Conservation (phyloP, 1,284 basidiomycete species). For the Naganishia cerealis region DNA sequence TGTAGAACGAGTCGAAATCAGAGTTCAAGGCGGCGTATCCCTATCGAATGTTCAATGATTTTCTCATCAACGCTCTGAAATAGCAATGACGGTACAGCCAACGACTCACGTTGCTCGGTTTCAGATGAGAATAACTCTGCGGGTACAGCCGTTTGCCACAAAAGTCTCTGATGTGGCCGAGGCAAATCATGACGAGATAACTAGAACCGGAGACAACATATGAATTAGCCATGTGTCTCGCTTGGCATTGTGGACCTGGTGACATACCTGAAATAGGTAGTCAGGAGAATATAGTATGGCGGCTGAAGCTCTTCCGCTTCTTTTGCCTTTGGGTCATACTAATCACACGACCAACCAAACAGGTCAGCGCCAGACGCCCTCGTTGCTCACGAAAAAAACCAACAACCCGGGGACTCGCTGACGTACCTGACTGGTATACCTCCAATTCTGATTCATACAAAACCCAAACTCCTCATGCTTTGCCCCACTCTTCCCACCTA, state of each 20-base stretch:
- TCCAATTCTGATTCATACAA: conserved; percentile 52
- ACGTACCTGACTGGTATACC: conserved; percentile 51
- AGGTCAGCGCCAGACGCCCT: conserved; percentile 4
- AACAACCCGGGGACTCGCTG: not conserved
- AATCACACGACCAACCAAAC: not conserved
- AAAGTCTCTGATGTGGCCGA: conserved; percentile 94
- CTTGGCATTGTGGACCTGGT: not conserved
- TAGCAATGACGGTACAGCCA: not conserved
- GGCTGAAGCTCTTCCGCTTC: conserved; percentile 71
- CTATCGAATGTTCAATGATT: conserved; percentile 54
- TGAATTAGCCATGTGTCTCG: not conserved
- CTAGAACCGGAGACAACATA: conserved; percentile 50
- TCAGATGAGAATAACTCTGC: conserved; percentile 73
- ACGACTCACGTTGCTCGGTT: conserved; percentile 70
- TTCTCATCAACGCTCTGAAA: not conserved
- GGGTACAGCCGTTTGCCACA: conserved; percentile 82
- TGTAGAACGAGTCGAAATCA: conserved; percentile 99
- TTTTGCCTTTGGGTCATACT: conserved; percentile 54
- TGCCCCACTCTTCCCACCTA: conserved; percentile 40
- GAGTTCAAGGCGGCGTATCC: conserved; percentile 96
- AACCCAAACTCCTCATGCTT: conserved; percentile 53
- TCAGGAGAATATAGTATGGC: conserved; percentile 83
- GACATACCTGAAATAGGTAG: conserved; percentile 71
- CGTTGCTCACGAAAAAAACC: not conserved
- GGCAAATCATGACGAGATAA: conserved; percentile 80